phyloP scores from a whole-genome alignment of 2,329 filamentous ascomycete genomes.

The Delphinella strobiligena region DNA sequence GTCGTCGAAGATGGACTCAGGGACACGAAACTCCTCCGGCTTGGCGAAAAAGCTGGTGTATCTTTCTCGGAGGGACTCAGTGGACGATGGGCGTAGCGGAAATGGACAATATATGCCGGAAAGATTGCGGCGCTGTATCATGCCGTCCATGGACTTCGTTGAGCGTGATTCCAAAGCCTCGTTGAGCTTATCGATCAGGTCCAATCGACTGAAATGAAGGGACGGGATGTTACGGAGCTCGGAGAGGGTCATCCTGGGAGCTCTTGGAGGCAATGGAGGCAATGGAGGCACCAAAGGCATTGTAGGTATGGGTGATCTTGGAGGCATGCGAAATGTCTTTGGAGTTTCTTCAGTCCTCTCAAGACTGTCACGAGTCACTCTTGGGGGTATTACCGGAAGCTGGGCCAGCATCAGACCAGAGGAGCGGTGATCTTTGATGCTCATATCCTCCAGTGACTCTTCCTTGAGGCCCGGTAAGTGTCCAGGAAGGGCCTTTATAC shows the following conservation, averaged over 20 bases:
- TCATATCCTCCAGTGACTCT: slow-evolving; percentile 36
- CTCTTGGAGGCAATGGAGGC: neutral
- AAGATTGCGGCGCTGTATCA: too few relatives aligned
- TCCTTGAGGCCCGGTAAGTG: slow-evolving; percentile 34
- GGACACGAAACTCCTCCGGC: slow-evolving; percentile 17
- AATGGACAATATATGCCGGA: slow-evolving; percentile 21
- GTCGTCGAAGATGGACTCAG: slow-evolving; percentile 14
- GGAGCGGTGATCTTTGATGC: slow-evolving; percentile 16
- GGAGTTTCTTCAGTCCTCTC: slow-evolving; percentile 1
- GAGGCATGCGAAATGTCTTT: too few relatives aligned
- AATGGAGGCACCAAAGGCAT: too few relatives aligned
- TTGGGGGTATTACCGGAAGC: slow-evolving; percentile 3
- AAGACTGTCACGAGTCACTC: slow-evolving; percentile 1
- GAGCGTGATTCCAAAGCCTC: slow-evolving; percentile 29
- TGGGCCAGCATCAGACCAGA: slow-evolving; percentile 12
- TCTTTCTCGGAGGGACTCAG: slow-evolving; percentile 28
- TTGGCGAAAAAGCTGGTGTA: slow-evolving; percentile 34
- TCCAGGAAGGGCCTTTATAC: slow-evolving; percentile 13
- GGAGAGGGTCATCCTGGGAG: slow-evolving; percentile 15
- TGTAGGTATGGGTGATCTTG: too few relatives aligned
- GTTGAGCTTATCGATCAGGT: slow-evolving; percentile 33
- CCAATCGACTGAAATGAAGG: slow-evolving; percentile 35
- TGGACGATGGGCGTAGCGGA: slow-evolving; percentile 25
- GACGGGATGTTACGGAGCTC: slow-evolving; percentile 32
- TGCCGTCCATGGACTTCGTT: slow-evolving; percentile 24